These are phyloP conservation scores for Candida vaughaniae DNA, from an alignment of 805 yeast species.

Conservation along the genomic window DNA sequence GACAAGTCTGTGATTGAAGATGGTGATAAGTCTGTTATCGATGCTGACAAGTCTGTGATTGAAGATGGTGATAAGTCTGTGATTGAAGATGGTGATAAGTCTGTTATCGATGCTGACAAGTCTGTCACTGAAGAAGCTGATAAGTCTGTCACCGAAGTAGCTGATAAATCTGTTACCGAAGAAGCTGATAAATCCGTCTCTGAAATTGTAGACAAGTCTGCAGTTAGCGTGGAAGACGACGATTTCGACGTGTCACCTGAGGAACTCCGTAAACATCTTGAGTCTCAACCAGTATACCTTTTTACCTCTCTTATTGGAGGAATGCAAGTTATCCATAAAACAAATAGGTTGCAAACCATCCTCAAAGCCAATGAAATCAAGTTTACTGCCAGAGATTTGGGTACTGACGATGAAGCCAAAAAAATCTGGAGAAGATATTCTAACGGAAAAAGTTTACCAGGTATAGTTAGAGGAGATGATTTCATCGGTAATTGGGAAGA, in stretches of 20 bases:
- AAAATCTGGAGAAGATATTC: conserved; percentile 77
- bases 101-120: neutral
- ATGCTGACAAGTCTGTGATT: neutral
- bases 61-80: neutral
- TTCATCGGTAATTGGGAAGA: conserved; percentile 84
- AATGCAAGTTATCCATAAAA: conserved; percentile 71
- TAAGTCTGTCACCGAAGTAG: neutral
- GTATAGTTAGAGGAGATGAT: conserved; percentile 78
- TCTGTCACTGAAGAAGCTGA: neutral
- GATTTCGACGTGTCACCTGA: conserved; percentile 40
- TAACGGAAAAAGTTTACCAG: conserved; percentile 76
- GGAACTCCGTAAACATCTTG: conserved; percentile 42
- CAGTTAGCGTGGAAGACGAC: conserved; percentile 1
- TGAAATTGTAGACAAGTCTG: neutral
- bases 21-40: no score
- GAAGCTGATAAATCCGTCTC: neutral
- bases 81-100: neutral
- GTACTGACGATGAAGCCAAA: conserved; percentile 85
- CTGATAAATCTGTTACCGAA: neutral
- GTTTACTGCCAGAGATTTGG: conserved; percentile 72
- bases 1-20: no score
- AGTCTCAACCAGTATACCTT: conserved; percentile 63
- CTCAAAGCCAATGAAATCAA: conserved; percentile 70
- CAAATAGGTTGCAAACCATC: conserved; percentile 73
- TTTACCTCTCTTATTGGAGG: conserved; percentile 90